phyloP scores from a whole-genome alignment of 2,329 filamentous ascomycete species.

The Nothopassalora personata region DNA sequence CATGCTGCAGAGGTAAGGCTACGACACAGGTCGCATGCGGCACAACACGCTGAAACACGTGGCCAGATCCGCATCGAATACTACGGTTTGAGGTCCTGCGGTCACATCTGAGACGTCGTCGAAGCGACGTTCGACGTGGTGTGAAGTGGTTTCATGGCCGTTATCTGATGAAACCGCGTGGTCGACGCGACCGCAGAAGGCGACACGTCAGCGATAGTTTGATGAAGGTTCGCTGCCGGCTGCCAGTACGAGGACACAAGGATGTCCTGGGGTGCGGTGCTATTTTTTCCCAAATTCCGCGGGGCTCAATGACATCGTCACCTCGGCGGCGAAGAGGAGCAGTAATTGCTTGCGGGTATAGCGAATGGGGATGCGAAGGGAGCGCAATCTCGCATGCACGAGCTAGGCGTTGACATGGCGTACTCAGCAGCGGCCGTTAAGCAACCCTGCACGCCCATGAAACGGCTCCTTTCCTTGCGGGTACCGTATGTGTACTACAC shows the following conservation, averaged over 20 bases:
- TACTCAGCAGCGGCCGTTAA: not conserved
- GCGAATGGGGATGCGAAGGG: not conserved
- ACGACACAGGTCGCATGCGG: not conserved
- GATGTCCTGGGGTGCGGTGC: not conserved
- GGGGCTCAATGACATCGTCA: not conserved
- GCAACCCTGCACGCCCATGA: not conserved
- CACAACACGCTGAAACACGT: not conserved
- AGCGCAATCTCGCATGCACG: not conserved
- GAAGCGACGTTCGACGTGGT: not conserved
- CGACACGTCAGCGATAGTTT: not conserved
- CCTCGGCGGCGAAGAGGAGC: not conserved
- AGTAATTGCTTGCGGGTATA: not conserved
- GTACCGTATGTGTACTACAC: not conserved
- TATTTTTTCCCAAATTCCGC: not conserved
- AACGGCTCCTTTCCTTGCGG: slow-evolving; percentile 8
- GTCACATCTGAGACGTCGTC: not conserved
- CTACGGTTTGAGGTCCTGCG: not conserved
- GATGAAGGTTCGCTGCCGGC: not conserved
- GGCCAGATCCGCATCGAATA: too few relatives aligned
- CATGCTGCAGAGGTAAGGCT: not conserved
- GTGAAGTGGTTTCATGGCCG: too few relatives aligned
- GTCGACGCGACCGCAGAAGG: not conserved
- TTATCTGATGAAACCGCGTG: not conserved
- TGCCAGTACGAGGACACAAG: not conserved
- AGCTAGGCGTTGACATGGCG: not conserved